Conservation (phyloP, 176 grass and related monocot species). For the Phyllostachys edulis region DNA sequence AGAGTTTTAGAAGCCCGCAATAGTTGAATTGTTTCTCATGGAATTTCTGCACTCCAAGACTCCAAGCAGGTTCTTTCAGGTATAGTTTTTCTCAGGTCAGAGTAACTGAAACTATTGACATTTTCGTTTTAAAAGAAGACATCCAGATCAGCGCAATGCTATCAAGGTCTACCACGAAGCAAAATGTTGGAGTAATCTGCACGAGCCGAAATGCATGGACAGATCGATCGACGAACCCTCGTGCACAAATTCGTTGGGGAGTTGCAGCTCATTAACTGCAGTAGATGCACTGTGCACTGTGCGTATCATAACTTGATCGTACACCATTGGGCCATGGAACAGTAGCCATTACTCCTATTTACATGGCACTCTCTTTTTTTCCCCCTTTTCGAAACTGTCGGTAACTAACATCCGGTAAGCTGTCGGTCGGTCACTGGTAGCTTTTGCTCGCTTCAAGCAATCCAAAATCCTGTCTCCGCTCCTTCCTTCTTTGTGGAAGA, state of each 20-base stretch:
- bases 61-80: no score
- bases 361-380: neutral
- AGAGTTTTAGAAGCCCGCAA: no score
- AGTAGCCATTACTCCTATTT: neutral
- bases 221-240: neutral
- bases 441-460: neutral
- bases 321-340: neutral
- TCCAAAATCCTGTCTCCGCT: neutral
- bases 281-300: neutral
- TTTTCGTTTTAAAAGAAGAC: no score
- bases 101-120: no score
- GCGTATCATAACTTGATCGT: neutral
- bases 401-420: neutral
- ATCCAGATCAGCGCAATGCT: neutral
- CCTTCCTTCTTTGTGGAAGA: neutral
- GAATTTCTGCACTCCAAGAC: no score
- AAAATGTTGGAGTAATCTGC: neutral
- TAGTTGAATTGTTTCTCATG: no score
- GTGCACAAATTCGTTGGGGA: neutral
- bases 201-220: neutral
- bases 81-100: no score
- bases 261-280: neutral
- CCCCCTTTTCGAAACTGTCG: neutral
- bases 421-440: neutral
- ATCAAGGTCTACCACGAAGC: neutral